phyloP scores from a whole-genome alignment of 192 early-diverging fungal genomes.

The Backusella liffmaniae region DNA sequence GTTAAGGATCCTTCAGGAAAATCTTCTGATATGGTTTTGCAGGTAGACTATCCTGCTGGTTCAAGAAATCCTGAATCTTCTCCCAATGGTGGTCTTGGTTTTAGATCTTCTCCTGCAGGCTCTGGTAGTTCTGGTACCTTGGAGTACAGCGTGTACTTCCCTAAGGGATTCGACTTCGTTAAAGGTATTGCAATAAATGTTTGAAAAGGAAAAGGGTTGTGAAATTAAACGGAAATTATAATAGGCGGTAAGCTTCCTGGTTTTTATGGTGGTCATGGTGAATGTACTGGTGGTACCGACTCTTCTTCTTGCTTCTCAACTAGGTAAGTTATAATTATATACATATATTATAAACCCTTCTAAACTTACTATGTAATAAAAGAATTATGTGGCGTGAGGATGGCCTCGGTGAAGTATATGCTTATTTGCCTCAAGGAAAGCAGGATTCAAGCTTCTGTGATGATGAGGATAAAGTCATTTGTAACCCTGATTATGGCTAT shows the following conservation, averaged over 20 bases:
- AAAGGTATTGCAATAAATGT: slow-evolving; percentile 30
- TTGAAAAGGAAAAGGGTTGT: not conserved
- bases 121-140: slow-evolving; percentile 12
- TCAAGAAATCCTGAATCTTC: slow-evolving; percentile 25
- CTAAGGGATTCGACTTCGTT: slow-evolving; percentile 49
- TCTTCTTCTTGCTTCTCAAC: slow-evolving; percentile 52
- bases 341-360: not conserved
- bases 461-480: slow-evolving; percentile 32
- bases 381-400: slow-evolving; percentile 45
- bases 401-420: slow-evolving; percentile 55
- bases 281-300: slow-evolving; percentile 48
- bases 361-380: not conserved
- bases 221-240: not conserved
- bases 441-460: slow-evolving; percentile 29
- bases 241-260: slow-evolving; percentile 58
- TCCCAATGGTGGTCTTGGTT: slow-evolving; percentile 33
- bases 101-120: slow-evolving; percentile 27
- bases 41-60: slow-evolving; percentile 28
- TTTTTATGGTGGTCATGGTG: slow-evolving; percentile 46
- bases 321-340: slow-evolving; percentile 28
- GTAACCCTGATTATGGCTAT: slow-evolving; percentile 50
- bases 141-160: slow-evolving; percentile 42
- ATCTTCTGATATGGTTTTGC: slow-evolving; percentile 8
- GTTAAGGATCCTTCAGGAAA: slow-evolving; percentile 24
- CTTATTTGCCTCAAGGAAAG: slow-evolving; percentile 33